Evolutionary conservation across 768 basidiomycete species (phyloP).

Genomic region (Rhizopogon roseolus): DNA sequence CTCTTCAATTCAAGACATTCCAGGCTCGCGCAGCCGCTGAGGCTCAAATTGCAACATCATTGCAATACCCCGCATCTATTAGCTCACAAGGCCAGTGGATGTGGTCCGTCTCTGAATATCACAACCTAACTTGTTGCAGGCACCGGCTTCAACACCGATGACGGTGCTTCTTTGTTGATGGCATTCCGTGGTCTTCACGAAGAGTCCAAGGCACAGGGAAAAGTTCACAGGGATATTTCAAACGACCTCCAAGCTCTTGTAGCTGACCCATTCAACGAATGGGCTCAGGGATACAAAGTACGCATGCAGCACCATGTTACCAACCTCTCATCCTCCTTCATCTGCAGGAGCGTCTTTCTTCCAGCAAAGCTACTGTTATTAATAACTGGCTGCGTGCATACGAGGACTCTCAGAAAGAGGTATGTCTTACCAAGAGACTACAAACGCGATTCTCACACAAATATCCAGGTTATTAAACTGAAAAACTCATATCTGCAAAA

Average conservation of each 20-base stretch:
- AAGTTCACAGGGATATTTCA: constrained; percentile 65
- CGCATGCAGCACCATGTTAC: constrained; percentile 5
- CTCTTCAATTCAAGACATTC: constrained; percentile 5
- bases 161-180: constrained; percentile 78
- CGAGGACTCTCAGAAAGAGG: constrained; percentile 63
- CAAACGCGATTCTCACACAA: not conserved
- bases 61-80: constrained; percentile 47
- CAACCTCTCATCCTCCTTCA: not conserved
- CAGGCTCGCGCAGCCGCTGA: constrained; percentile 76
- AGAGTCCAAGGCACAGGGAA: constrained; percentile 69
- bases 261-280: constrained; percentile 73
- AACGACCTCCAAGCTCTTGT: constrained; percentile 74
- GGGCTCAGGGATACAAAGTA: constrained; percentile 76
- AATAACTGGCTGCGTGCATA: constrained; percentile 69
- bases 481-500: constrained; percentile 77
- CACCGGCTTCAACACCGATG: constrained; percentile 71
- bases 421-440: constrained; percentile 22
- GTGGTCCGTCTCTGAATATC: constrained; percentile 5
- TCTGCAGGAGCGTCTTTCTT: constrained; percentile 53
- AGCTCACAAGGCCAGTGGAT: constrained; percentile 42
- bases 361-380: constrained; percentile 53
- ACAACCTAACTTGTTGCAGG: constrained; percentile 29
- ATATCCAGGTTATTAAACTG: constrained; percentile 47
- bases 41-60: constrained; percentile 52
- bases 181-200: constrained; percentile 77